These are phyloP conservation scores for Lojkania enalia DNA, from an alignment of 2,329 filamentous ascomycete genomes.

Conservation along the genomic window DNA sequence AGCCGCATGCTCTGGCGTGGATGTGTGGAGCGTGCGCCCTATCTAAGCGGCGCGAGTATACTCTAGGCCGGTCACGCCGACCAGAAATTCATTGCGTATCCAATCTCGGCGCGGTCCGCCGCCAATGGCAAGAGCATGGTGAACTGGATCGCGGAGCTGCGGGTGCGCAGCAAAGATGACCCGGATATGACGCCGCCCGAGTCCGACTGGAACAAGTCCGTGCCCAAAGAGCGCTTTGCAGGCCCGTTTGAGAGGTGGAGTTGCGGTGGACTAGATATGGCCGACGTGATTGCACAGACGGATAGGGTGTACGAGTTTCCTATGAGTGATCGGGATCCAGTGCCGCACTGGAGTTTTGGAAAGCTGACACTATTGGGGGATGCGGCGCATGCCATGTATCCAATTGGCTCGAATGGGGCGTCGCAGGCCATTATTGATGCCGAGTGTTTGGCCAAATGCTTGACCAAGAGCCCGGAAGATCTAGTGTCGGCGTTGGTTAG, in stretches of 20 bases:
- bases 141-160: conserved; percentile 54
- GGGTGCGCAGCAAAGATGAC: conserved; percentile 48
- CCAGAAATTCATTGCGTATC: conserved; percentile 55
- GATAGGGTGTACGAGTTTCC: conserved; percentile 52
- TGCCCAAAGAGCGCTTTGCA: conserved; percentile 47
- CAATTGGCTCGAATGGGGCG: conserved; percentile 50
- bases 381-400: conserved; percentile 49
- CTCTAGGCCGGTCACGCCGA: conserved; percentile 53
- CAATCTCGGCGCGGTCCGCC: conserved; percentile 45
- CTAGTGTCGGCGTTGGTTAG: conserved; percentile 39
- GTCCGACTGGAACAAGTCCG: conserved; percentile 50
- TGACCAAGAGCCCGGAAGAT: conserved; percentile 29
- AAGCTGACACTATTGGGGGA: conserved; percentile 47
- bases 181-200: conserved; percentile 50
- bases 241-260: conserved; percentile 48
- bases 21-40: conserved; percentile 46
- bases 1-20: conserved; percentile 53
- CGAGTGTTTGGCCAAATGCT: conserved; percentile 42
- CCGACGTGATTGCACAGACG: conserved; percentile 48
- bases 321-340: conserved; percentile 52
- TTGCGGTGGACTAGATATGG: conserved; percentile 49
- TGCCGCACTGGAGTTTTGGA: conserved; percentile 45
- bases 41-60: conserved; percentile 50
- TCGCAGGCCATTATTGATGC: conserved; percentile 53
- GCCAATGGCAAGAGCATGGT: conserved; percentile 46